Base-by-base conservation (phyloP, 2,329 filamentous ascomycete genomes). In the Penicillium italicum region DNA sequence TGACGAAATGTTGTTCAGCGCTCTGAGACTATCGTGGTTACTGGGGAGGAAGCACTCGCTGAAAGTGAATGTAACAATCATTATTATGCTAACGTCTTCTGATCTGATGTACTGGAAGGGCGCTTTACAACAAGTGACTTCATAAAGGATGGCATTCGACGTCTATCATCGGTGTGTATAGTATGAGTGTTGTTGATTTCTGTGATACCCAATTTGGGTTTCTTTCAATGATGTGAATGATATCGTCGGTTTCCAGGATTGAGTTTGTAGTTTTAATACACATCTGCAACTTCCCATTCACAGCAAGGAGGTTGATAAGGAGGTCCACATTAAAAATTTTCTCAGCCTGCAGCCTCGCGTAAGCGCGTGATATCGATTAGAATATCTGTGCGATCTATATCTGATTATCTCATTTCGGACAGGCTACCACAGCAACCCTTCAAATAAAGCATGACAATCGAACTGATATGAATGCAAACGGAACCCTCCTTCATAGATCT, bases 21-120 rank as follows among this genome's bases (percentile, higher is more conserved):
- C 7, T 57, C 61, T 3, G 53, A 70, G 5, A 70, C 66, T 1
- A 48, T 72, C 3, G 61, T 71, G 1, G 51, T 69, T 16, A 61
- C 59, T 0, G 61, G 66, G 1, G 42, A 55, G 16, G 42, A 55
- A 14, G 24, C 33, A 14, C 9, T 46, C 3, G n/a, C 53, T n/a
- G 20, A 48, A 12, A 50, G 53, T 10, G 50, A 55, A 9, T 56
- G 53, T 31, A 45, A 40, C 14, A 33, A 36, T n/a, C 45, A 55
- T 26, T 22, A 52, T n/a, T 58, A 58, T 34, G 48, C 53, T n/a
- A 54, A 62, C 34, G n/a, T 63, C 1, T 63, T 62, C 28, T 59
- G 55, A 56, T 50, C 51, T 16, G 24, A 26, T 14, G 43, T 54
- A 5, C 49, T n/a, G 1, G 51, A 53, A 26, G 50, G 55, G 5